A percentile compares a stretch with the other conserved stretches of the same genome.
Conservation (phyloP, 257 asterid genomes). For the Solanum tarapatanum region DNA sequence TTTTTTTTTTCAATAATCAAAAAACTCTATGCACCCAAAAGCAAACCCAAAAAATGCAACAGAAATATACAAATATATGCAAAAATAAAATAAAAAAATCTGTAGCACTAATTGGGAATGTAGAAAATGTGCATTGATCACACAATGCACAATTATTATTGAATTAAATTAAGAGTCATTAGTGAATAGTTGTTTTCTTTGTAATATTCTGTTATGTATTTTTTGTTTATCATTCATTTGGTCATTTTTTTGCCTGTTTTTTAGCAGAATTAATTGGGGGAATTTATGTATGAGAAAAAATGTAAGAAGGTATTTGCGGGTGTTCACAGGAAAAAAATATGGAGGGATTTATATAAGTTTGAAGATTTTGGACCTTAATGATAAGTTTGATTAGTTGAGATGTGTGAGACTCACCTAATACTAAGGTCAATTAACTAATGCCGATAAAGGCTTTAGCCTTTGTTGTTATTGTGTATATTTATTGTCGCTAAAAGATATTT, state of each 20-base stretch:
- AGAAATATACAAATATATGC: background rate
- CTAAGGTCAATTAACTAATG: background rate
- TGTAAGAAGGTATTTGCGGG: background rate
- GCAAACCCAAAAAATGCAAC: background rate
- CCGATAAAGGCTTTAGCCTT: no score
- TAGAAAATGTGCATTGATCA: conserved; percentile 1
- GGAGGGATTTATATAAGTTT: background rate
- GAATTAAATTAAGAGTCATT: background rate
- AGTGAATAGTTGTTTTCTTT: background rate
- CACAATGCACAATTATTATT: background rate
- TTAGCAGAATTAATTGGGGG: background rate
- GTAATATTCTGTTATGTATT: background rate
- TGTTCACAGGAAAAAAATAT: background rate
- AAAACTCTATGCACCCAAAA: background rate
- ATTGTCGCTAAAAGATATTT: no score
- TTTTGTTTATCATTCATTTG: background rate
- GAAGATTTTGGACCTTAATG: background rate
- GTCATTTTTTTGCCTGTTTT: background rate
- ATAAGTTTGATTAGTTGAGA: background rate
- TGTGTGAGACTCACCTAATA: background rate
- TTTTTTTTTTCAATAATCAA: background rate
- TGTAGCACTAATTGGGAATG: background rate
- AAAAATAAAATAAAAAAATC: background rate
- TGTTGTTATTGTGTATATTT: background rate
- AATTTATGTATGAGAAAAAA: background rate